Base-by-base conservation (phyloP, 495 filamentous ascomycete species). In the Halenospora varia region DNA sequence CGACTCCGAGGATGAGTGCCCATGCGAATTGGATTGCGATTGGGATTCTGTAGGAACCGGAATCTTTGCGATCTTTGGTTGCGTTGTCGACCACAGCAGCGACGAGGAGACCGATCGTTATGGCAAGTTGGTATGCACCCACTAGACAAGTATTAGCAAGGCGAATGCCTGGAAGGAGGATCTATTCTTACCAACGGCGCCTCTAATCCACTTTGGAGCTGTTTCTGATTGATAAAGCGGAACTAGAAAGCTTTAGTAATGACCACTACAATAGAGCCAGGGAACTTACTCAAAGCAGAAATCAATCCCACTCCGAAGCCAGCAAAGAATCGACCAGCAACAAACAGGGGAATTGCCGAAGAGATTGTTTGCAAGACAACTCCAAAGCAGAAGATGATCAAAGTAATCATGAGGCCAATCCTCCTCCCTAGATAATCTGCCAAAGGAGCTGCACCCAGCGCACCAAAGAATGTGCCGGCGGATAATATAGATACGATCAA, bases 171-270 rank as follows among this genome's bases (percentile, higher is more conserved):
- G 29, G 29, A 35, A 13, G 13, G n/a, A n/a, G n/a, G n/a, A n/a
- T n/a, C n/a, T n/a, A n/a, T n/a, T n/a, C 48, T 50, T 26, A 50
- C 20, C 84, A 48, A 88, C 76, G 25, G 82, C 80, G 66, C 90
- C 90, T 68, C 90, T 86, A 56, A 95, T 88, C 85, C 88, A 91
- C 64, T 87, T 86, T 2, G 90, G 76, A 73, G 88, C 83, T 6
- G 86, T 89, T 69, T 92, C 89, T 42, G 88, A 90, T 69, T 92
- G 88, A 73, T 93, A 49, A 8, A 49, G 47, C 8, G 47, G 47
- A 23, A 49, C 47, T 45, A 20, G 17, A n/a, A 17, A 45, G 8
- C 13, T 4, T 45, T 20, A 45, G 42, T 45, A n/a, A 45, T 6
- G 13, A 9, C 17, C 18, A 20, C 4, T 9, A n/a, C 4, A 9